A percentile compares a stretch with the other conserved stretches of the same genome.
These are phyloP conservation scores for Sporothrix sp. DNA, from an alignment of 2,329 filamentous ascomycete genomes.

Conservation along the genomic window DNA sequence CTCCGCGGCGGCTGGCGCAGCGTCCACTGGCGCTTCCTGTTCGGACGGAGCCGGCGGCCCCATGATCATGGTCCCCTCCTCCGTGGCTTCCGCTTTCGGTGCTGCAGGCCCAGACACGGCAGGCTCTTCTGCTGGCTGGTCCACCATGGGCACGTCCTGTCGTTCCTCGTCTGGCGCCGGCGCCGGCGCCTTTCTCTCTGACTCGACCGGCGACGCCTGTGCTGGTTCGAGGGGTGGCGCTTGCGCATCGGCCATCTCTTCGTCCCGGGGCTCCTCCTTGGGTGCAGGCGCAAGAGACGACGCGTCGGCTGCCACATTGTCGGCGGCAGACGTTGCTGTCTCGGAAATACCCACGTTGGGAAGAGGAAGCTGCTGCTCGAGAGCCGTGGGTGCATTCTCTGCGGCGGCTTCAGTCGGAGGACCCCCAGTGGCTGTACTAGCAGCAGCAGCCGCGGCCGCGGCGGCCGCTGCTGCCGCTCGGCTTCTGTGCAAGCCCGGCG, in stretches of 20 bases:
- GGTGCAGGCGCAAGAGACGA: background rate
- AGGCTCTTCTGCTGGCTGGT: constrained; percentile 7
- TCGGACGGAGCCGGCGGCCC: too few relatives aligned
- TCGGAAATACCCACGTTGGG: background rate
- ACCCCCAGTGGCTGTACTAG: too few relatives aligned
- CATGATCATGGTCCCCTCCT: background rate
- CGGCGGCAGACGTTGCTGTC: background rate
- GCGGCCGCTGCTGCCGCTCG: constrained; percentile 12
- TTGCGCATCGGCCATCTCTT: constrained; percentile 7
- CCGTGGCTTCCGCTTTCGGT: background rate
- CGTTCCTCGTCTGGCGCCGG: background rate
- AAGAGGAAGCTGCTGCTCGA: constrained; percentile 6
- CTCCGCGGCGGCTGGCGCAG: too few relatives aligned
- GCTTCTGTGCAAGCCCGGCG: constrained; percentile 18
- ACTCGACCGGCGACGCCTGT: background rate
- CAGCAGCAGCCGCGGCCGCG: constrained; percentile 23
- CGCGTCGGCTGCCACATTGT: background rate
- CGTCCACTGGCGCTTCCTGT: too few relatives aligned
- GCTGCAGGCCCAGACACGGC: background rate
- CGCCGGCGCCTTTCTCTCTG: background rate
- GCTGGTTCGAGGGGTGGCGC: background rate
- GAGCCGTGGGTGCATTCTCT: background rate
- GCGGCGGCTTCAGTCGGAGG: too few relatives aligned
- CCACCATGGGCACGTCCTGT: constrained; percentile 10
- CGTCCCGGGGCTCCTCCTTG: constrained; percentile 10